Evolutionary conservation across 2,329 filamentous ascomycete species (phyloP).

Genomic region (Colletotrichum coccodes): DNA sequence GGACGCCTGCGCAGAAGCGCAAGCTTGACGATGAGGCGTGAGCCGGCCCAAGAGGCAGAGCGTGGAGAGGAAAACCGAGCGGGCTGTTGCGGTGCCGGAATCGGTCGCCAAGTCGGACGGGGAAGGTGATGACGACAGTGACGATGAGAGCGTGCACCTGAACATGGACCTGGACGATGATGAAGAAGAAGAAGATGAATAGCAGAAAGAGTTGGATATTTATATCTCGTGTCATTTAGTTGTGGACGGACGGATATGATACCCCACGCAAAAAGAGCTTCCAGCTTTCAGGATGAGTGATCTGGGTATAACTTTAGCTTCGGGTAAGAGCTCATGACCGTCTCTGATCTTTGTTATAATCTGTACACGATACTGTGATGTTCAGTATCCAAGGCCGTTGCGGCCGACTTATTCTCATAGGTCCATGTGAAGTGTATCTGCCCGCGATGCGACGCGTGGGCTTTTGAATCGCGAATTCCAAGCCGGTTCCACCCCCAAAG

Average conservation of each 20-base stretch:
- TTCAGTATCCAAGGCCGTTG: conserved; percentile 27
- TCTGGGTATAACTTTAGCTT: neutral
- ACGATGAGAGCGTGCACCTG: conserved; percentile 66
- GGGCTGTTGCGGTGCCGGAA: conserved; percentile 2
- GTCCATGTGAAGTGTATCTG: conserved; percentile 2
- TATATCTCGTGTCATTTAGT: neutral
- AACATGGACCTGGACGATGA: conserved; percentile 69
- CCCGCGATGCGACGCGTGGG: neutral
- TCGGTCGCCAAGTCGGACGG: conserved; percentile 33
- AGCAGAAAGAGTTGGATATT: conserved; percentile 37
- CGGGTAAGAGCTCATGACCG: conserved; percentile 4
- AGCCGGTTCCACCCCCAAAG: neutral
- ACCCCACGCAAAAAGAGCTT: conserved; percentile 3
- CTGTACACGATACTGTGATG: conserved; percentile 25
- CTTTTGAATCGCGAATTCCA: conserved; percentile 16
- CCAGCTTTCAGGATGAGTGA: neutral
- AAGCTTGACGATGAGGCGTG: conserved; percentile 48
- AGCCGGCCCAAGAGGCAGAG: conserved; percentile 38
- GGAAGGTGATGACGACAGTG: conserved; percentile 55
- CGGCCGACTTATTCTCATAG: neutral
- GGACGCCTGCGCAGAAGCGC: conserved; percentile 48
- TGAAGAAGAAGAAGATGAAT: conserved; percentile 51
- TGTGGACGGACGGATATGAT: conserved; percentile 17
- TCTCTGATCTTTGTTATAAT: conserved; percentile 14
- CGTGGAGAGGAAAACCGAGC: conserved; percentile 23